A percentile compares a stretch with the other conserved stretches of the same genome.
Evolutionary conservation across 176 grass and related monocot genomes (phyloP).

Genomic region (Carex pumila): DNA sequence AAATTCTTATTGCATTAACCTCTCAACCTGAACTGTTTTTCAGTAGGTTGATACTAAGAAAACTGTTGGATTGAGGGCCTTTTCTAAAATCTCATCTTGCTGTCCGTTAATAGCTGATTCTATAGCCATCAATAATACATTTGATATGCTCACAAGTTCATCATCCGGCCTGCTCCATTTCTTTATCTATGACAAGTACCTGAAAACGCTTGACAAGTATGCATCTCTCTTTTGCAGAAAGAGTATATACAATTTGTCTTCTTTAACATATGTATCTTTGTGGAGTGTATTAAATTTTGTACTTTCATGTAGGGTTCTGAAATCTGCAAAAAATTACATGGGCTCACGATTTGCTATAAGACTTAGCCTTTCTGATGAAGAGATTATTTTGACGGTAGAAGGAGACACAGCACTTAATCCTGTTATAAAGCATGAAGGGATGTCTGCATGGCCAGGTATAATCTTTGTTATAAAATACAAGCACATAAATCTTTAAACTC

Average conservation of each 20-base stretch:
- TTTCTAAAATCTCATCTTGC: constrained; percentile 52
- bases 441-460: constrained; percentile 76
- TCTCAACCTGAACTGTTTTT: constrained; percentile 22
- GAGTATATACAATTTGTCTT: constrained; percentile 4
- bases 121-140: constrained; percentile 79
- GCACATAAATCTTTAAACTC: background rate
- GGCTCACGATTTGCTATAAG: constrained; percentile 26
- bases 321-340: constrained; percentile 44
- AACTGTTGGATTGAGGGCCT: constrained; percentile 58
- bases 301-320: constrained; percentile 36
- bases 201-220: constrained; percentile 80
- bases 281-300: background rate
- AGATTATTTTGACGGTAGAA: constrained; percentile 71
- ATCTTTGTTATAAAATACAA: constrained; percentile 10
- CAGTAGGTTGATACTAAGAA: constrained; percentile 74
- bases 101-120: constrained; percentile 73
- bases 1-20: constrained; percentile 11
- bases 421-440: constrained; percentile 69
- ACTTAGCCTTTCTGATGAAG: constrained; percentile 57
- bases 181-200: constrained; percentile 81
- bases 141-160: constrained; percentile 65
- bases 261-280: background rate
- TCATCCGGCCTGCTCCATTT: constrained; percentile 72
- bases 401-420: constrained; percentile 64
- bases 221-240: constrained; percentile 19